Evolutionary conservation across 169 alveolate genomes (phyloP).

Genomic region (Plasmodium sp.): DNA sequence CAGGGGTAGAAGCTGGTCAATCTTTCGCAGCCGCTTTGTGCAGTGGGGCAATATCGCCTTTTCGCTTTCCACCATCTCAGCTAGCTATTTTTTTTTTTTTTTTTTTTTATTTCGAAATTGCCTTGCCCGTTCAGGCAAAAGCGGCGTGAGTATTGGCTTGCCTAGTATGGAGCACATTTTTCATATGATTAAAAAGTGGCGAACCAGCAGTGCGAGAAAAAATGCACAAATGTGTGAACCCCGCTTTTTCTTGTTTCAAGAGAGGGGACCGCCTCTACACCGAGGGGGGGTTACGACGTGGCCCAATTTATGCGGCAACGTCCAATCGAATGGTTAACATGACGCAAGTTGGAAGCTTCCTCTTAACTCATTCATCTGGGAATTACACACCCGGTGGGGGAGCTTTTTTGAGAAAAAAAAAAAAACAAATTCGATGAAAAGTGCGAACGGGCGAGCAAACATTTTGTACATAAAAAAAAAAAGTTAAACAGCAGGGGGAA

Average conservation of each 20-base stretch:
- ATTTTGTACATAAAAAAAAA: neutral
- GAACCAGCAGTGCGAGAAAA: neutral
- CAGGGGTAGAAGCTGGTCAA: neutral
- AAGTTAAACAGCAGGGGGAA: neutral
- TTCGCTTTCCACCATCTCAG: neutral
- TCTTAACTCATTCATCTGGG: neutral
- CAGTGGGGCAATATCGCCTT: neutral
- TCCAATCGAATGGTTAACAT: neutral
- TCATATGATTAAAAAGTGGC: neutral
- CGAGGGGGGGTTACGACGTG: neutral
- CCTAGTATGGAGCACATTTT: neutral
- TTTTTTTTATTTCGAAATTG: neutral
- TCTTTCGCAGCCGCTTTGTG: neutral
- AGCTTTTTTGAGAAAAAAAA: neutral
- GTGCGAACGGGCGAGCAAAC: neutral
- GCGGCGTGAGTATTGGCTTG: neutral
- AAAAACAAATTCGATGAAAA: neutral
- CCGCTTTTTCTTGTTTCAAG: neutral
- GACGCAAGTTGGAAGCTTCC: neutral
- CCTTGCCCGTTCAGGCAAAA: neutral
- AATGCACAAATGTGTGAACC: neutral
- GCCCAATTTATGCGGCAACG: neutral
- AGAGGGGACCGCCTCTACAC: neutral
- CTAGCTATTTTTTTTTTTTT: neutral
- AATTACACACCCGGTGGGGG: neutral